Evolutionary conservation across 331 rosid genomes (phyloP).

Genomic region (Quercus tomentella): DNA sequence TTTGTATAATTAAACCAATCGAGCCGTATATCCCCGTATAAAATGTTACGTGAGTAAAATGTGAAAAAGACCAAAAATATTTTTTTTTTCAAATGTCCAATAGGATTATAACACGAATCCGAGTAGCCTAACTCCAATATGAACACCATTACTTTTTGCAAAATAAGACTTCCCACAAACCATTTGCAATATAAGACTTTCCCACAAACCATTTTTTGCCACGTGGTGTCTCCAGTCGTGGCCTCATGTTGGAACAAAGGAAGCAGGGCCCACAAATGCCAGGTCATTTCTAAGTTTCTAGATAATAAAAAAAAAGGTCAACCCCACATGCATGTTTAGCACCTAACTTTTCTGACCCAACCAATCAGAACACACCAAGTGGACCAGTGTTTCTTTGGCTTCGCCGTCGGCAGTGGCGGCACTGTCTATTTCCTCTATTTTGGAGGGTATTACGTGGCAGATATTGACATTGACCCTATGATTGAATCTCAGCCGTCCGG

Average conservation of each 20-base stretch:
- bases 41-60: no score
- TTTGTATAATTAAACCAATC: no score
- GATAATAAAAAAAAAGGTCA: neutral
- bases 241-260: conserved; percentile 38
- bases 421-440: neutral
- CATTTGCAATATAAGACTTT: neutral
- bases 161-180: neutral
- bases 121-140: conserved; percentile 17
- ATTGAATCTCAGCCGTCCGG: conserved; percentile 21
- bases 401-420: conserved; percentile 28
- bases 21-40: no score
- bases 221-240: conserved; percentile 15
- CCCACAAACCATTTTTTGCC: neutral
- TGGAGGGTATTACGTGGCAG: neutral
- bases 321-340: conserved; percentile 9
- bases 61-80: no score
- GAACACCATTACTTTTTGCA: neutral
- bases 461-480: neutral
- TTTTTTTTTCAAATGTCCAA: no score
- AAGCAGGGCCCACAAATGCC: conserved; percentile 40
- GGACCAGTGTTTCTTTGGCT: neutral
- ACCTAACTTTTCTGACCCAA: neutral
- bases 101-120: no score
- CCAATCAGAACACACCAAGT: conserved; percentile 29
- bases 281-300: neutral